These are phyloP conservation scores for Rhizomucor pusillus DNA, from an alignment of 371 early-diverging fungal species.

Conservation along the genomic window DNA sequence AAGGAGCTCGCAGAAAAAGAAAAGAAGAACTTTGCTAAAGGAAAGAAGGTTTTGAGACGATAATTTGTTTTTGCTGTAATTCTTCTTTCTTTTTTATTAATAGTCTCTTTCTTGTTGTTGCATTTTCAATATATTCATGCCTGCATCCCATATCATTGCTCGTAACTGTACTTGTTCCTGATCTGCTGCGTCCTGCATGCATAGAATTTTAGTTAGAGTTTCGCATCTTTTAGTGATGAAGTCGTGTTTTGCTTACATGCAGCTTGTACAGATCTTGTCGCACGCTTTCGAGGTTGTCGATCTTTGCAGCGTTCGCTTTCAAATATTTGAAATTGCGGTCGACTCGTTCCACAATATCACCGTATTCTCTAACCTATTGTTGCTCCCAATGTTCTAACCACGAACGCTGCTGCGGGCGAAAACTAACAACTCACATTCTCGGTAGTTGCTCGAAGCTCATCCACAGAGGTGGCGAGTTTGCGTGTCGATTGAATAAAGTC, in stretches of 20 bases:
- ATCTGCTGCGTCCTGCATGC: constrained; percentile 6
- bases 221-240: no score
- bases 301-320: constrained; percentile 3
- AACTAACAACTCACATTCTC: constrained; percentile 11
- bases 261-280: constrained; percentile 13
- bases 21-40: constrained; percentile 32
- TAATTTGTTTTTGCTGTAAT: constrained; percentile 24
- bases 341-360: constrained; percentile 13
- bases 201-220: no score
- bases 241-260: no score
- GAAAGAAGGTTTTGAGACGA: constrained; percentile 45
- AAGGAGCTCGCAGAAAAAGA: constrained; percentile 53
- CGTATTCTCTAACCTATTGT: constrained; percentile 16
- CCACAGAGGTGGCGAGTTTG: constrained; percentile 17
- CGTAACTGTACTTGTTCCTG: constrained; percentile 9
- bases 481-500: constrained; percentile 20
- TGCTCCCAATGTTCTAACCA: no score
- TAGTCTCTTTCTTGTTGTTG: no score
- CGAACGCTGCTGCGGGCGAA: background rate
- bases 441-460: constrained; percentile 13
- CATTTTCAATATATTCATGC: background rate
- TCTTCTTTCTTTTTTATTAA: constrained; percentile 4
- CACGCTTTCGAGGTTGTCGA: constrained; percentile 13
- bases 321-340: constrained; percentile 14
- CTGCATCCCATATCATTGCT: constrained; percentile 4